Conservation (phyloP, 2,329 filamentous ascomycete genomes). For the Cercospora brassicicola region DNA sequence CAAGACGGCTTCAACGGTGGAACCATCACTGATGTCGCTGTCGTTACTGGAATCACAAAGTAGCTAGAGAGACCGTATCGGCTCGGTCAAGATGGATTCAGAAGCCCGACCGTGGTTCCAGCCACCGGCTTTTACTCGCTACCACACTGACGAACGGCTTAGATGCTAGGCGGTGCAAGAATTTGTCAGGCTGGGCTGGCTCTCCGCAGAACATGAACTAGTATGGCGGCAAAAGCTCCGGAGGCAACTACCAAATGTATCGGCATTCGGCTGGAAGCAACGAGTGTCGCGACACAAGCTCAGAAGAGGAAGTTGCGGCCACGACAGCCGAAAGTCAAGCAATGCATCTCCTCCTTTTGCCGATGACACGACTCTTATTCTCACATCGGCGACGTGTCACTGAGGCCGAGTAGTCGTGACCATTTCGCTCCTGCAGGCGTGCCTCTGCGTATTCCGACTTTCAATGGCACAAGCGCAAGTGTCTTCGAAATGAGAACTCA, state of each 20-base stretch:
- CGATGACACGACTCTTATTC: neutral
- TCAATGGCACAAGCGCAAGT: neutral
- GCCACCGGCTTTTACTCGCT: slow-evolving; percentile 13
- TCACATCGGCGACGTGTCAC: neutral
- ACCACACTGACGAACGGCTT: neutral
- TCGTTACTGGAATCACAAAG: slow-evolving; percentile 34
- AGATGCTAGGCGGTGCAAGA: neutral
- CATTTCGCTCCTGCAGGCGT: neutral
- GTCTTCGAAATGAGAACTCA: neutral
- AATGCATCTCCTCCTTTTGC: neutral
- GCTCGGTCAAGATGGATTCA: neutral
- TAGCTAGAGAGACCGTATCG: neutral
- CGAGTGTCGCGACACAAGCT: neutral
- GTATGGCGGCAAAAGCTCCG: neutral
- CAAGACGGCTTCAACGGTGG: slow-evolving; percentile 43
- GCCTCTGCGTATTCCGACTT: neutral
- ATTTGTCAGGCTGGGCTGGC: neutral
- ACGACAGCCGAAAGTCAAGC: neutral
- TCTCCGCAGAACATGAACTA: neutral
- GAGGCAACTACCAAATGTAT: neutral
- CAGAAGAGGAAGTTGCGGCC: neutral
- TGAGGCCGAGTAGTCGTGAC: neutral
- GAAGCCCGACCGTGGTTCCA: slow-evolving; percentile 5
- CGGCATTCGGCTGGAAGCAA: neutral
- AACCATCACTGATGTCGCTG: slow-evolving; percentile 41